Percentiles rank a stretch among this genome's conserved stretches.
These are phyloP conservation scores for Cytospora schulzeri DNA, from an alignment of 2,329 filamentous ascomycete species.

Conservation along the genomic window DNA sequence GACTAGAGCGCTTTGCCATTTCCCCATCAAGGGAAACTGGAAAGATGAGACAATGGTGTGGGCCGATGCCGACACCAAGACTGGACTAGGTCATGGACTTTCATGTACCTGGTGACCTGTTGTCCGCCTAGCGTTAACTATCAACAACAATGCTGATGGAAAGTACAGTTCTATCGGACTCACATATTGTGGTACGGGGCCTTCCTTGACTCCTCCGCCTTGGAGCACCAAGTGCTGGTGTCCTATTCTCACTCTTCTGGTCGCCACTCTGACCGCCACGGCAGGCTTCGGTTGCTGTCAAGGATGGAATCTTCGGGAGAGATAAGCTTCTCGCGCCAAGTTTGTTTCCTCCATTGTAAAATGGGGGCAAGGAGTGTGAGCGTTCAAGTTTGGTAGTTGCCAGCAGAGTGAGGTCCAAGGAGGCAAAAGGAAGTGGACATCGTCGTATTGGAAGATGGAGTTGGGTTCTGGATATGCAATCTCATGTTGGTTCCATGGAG, in stretches of 20 bases:
- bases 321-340: too few relatives aligned
- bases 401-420: not conserved
- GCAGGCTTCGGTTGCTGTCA: too few relatives aligned
- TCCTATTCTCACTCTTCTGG: not conserved
- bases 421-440: not conserved
- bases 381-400: not conserved
- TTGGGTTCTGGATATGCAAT: not conserved
- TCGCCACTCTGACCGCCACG: too few relatives aligned
- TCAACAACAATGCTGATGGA: not conserved
- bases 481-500: not conserved
- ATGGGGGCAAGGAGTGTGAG: too few relatives aligned
- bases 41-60: not conserved
- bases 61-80: not conserved
- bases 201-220: not conserved
- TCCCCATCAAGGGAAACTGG: not conserved
- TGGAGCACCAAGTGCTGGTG: not conserved
- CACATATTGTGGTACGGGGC: too few relatives aligned
- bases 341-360: too few relatives aligned
- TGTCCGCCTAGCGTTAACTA: not conserved
- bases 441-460: too few relatives aligned
- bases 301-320: too few relatives aligned
- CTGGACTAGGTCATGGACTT: not conserved
- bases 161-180: too few relatives aligned
- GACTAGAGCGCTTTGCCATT: not conserved
- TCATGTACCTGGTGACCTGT: not conserved